A percentile compares a stretch with the other conserved stretches of the same genome.
Conservation (phyloP, 805 yeast species). For the Barnettozyma sp. region DNA sequence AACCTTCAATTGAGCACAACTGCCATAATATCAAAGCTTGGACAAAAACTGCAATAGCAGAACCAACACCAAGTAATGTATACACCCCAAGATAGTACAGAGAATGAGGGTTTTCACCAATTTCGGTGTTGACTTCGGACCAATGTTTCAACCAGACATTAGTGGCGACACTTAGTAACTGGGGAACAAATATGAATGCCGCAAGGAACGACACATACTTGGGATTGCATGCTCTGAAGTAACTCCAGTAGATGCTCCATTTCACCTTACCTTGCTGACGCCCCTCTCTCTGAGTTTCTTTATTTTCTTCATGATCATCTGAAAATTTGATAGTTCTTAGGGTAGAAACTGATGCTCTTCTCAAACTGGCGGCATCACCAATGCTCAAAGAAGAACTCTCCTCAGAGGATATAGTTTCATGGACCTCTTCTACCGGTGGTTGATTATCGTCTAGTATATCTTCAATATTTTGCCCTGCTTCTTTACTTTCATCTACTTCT, state of each 20-base stretch:
- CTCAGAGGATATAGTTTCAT: conserved; percentile 19
- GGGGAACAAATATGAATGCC: conserved; percentile 47
- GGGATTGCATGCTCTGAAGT: conserved; percentile 83
- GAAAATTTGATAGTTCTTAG: conserved; percentile 33
- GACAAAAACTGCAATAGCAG: conserved; percentile 51
- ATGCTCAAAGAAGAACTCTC: conserved; percentile 27
- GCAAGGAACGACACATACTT: conserved; percentile 54
- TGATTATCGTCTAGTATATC: conserved; percentile 15
- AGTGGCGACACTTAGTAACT: conserved; percentile 55
- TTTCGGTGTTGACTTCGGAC: conserved; percentile 80
- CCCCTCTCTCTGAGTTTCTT: conserved; percentile 48
- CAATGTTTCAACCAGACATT: conserved; percentile 95
- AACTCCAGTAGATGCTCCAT: conserved; percentile 75
- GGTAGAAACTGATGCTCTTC: conserved; percentile 60
- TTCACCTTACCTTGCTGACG: conserved; percentile 91
- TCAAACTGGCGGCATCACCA: conserved; percentile 34
- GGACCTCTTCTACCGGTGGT: conserved; percentile 2
- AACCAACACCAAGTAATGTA: conserved; percentile 62
- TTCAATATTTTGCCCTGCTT: conserved; percentile 11
- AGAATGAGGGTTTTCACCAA: conserved; percentile 69
- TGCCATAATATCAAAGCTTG: conserved; percentile 73
- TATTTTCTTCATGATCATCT: conserved; percentile 23
- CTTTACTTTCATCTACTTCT: conserved; percentile 22
- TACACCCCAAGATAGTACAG: conserved; percentile 68
- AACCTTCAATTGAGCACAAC: conserved; percentile 76